A percentile compares a stretch with the other conserved stretches of the same genome.
These are phyloP conservation scores for Talaromyces sp. DNA, from an alignment of 2,329 filamentous ascomycete species.

Conservation along the genomic window DNA sequence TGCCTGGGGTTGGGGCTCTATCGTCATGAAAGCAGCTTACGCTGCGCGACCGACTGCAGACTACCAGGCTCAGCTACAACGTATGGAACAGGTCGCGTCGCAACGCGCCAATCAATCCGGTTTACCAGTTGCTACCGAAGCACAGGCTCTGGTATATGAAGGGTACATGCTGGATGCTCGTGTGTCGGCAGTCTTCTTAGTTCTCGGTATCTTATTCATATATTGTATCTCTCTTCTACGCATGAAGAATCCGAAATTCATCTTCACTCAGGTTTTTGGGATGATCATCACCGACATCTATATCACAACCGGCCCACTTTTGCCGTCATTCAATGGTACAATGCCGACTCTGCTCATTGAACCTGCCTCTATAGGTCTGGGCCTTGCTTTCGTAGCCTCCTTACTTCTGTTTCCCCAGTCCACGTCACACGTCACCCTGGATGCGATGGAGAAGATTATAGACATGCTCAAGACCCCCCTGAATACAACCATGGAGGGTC, in stretches of 20 bases:
- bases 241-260: slow-evolving; percentile 46
- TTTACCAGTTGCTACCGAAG: slow-evolving; percentile 26
- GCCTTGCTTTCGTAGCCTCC: slow-evolving; percentile 44
- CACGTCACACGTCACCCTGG: slow-evolving; percentile 45
- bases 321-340: slow-evolving; percentile 41
- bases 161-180: slow-evolving; percentile 50
- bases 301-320: slow-evolving; percentile 42
- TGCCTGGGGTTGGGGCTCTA: slow-evolving; percentile 46
- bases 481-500: slow-evolving; percentile 25
- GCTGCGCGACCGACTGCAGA: slow-evolving; percentile 42
- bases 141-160: slow-evolving; percentile 39
- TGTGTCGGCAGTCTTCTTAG: slow-evolving; percentile 38
- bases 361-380: slow-evolving; percentile 47
- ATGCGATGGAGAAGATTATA: slow-evolving; percentile 31
- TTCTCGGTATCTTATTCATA: slow-evolving; percentile 44
- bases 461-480: slow-evolving; percentile 29
- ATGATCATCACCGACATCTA: slow-evolving; percentile 49
- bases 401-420: slow-evolving; percentile 51
- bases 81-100: slow-evolving; percentile 32
- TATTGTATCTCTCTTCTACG: slow-evolving; percentile 42
- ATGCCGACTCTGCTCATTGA: slow-evolving; percentile 42
- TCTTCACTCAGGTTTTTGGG: slow-evolving; percentile 45
- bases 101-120: slow-evolving; percentile 36
- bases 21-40: slow-evolving; percentile 49
- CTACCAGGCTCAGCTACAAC: slow-evolving; percentile 33